Conservation (phyloP, 2,329 filamentous ascomycete species). For the Hymenoscyphus linearis region DNA sequence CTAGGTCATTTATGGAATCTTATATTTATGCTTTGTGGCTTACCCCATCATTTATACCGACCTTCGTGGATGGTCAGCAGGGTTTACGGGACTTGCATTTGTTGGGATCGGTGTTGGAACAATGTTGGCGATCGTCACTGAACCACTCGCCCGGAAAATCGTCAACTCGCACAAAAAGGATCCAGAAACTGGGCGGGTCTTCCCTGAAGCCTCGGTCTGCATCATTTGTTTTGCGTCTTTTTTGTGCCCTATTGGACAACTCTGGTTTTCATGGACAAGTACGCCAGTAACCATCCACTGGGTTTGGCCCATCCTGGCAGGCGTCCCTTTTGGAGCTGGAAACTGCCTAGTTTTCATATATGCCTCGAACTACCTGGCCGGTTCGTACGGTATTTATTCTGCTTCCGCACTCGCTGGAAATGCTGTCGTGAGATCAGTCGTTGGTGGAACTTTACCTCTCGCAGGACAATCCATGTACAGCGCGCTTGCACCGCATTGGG, state of each 20-base stretch:
- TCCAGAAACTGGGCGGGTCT: slow-evolving; percentile 64
- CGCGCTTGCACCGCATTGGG: slow-evolving; percentile 68
- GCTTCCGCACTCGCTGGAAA: slow-evolving; percentile 78
- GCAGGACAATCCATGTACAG: slow-evolving; percentile 69
- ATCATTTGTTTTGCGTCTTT: slow-evolving; percentile 75
- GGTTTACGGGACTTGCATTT: slow-evolving; percentile 72
- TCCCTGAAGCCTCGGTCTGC: slow-evolving; percentile 75
- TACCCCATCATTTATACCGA: slow-evolving; percentile 78
- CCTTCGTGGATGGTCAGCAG: slow-evolving; percentile 70
- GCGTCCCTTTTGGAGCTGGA: slow-evolving; percentile 72
- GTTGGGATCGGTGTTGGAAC: slow-evolving; percentile 63
- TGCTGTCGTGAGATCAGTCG: slow-evolving; percentile 63
- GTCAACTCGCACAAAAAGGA: slow-evolving; percentile 74
- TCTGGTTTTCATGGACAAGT: slow-evolving; percentile 86
- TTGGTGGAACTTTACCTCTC: slow-evolving; percentile 75
- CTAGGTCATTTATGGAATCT: slow-evolving; percentile 70
- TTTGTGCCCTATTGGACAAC: slow-evolving; percentile 69
- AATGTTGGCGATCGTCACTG: slow-evolving; percentile 54
- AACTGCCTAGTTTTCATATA: slow-evolving; percentile 81
- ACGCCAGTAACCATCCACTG: slow-evolving; percentile 73
- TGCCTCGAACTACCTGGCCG: slow-evolving; percentile 71
- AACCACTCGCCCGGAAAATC: slow-evolving; percentile 69
- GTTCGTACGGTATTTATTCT: slow-evolving; percentile 75
- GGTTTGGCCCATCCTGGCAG: slow-evolving; percentile 73
- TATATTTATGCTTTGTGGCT: slow-evolving; percentile 87